Base-by-base conservation (phyloP, 345 rosid genomes). In the Erysimum cheiranthoides region DNA sequence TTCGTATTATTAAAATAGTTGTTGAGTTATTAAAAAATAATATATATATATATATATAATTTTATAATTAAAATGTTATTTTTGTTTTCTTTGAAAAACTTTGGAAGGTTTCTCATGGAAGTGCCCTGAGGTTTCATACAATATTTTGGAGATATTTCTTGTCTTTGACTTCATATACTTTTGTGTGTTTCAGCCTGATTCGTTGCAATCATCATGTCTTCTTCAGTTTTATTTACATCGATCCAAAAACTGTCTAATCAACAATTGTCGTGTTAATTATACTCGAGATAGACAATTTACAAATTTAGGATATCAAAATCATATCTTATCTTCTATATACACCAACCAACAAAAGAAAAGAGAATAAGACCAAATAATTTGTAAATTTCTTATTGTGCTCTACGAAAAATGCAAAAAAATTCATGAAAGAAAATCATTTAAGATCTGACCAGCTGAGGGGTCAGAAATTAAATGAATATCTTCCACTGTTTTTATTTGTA, bases 401-500 rank as follows among this genome's bases (percentile, higher is more conserved):
- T 32, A 57, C 8, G 7, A 12, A 56, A 58, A 32, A 32, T 67
- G 50, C 43, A 13, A 68, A 28, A n/a, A 8, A n/a, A 21, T 53
- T 18, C 73, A 42, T 54, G 53, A 40, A 42, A 42, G n/a, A 8
- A 40, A 39, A 21, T 69, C 35, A 69, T 54, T 39, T 40, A 31
- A 54, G 35, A 40, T 7, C 73, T 56, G 64, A 69, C 63, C 54
- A 54, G 62, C 62, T 13, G 40, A 69, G 63, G 73, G 63, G 53
- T 69, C 70, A 2, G 12, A 32, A 21, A 21, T 21, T 21, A 21
- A 21, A 21, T 21, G 25, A 21, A 21, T 21, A 21, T 21, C 25
- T 21, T 21, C 25, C 25, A 21, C 25, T 21, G 25, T 21, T 21
- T 21, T 0, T 27, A 31, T 53, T 53, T 68, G 39, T 53, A 39